Conservation (phyloP, 495 filamentous ascomycete genomes). For the Neurospora hispaniola region DNA sequence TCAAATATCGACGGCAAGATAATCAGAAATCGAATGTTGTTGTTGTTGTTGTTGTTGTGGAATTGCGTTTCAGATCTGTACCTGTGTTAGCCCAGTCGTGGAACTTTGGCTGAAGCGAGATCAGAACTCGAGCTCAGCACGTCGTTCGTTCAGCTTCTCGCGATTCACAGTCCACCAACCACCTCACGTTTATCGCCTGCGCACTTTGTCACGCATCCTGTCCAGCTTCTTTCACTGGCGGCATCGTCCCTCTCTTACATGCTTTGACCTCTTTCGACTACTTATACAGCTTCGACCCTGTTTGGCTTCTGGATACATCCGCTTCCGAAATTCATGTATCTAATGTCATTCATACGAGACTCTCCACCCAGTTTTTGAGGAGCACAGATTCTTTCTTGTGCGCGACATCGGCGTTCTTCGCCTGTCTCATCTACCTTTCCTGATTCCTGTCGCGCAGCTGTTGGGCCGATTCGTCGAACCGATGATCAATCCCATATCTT, state of each 20-base stretch:
- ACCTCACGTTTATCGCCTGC: background rate
- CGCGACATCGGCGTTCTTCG: background rate
- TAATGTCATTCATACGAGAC: background rate
- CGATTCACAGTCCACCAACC: background rate
- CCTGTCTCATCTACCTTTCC: background rate
- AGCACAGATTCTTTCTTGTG: background rate
- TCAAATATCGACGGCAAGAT: background rate
- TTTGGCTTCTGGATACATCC: background rate
- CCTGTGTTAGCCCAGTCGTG: background rate
- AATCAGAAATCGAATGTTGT: background rate
- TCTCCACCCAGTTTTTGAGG: background rate
- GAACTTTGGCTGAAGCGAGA: background rate
- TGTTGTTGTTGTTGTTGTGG: background rate
- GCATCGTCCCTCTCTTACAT: background rate
- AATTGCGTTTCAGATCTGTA: background rate
- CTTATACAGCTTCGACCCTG: background rate
- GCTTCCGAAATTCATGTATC: background rate
- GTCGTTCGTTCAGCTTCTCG: background rate
- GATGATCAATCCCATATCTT: conserved; percentile 39
- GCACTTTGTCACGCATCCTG: background rate
- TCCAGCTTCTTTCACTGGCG: background rate
- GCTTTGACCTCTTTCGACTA: background rate
- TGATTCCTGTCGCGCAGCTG: background rate
- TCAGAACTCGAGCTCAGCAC: background rate
- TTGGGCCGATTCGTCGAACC: background rate